A percentile compares a stretch with the other conserved stretches of the same genome.
phyloP scores from a whole-genome alignment of 306 rosid genomes.

The Ormosia semicastrata region DNA sequence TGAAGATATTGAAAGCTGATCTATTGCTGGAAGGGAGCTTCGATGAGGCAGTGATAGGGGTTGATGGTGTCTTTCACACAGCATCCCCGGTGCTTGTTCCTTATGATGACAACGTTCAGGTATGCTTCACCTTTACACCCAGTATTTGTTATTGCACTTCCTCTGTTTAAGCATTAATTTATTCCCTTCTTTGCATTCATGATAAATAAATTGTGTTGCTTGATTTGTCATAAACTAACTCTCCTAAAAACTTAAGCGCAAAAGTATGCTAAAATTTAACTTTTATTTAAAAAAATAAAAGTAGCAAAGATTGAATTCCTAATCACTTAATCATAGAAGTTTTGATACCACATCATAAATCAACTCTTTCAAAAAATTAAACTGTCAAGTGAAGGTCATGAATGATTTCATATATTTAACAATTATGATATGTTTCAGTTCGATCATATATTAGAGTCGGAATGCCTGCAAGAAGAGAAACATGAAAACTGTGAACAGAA shows the following conservation, averaged over 20 bases:
- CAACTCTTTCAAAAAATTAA: background rate
- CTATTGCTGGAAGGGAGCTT: conserved; percentile 68
- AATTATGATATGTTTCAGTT: background rate
- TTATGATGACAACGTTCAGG: conserved; percentile 60
- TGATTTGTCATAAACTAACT: too few species aligned
- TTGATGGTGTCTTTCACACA: conserved; percentile 82
- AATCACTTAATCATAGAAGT: too few species aligned
- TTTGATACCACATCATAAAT: too few species aligned
- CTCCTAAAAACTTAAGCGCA: too few species aligned
- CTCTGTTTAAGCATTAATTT: background rate
- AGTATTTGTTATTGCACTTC: background rate
- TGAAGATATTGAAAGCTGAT: conserved; percentile 66
- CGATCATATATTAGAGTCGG: background rate
- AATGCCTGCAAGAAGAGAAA: background rate
- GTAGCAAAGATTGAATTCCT: background rate
- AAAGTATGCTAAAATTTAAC: too few species aligned
- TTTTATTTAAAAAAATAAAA: too few species aligned
- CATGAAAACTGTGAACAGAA: background rate
- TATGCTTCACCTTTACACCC: background rate
- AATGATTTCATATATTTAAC: too few species aligned
- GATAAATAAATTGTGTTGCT: background rate
- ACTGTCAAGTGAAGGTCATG: background rate
- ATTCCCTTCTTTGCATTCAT: background rate
- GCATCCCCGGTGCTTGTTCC: conserved; percentile 80
- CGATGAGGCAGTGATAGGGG: conserved; percentile 63